Percentiles rank a stretch among this genome's conserved stretches.
Conservation (phyloP, 345 rosid genomes). For the Tarenaya hassleriana region DNA sequence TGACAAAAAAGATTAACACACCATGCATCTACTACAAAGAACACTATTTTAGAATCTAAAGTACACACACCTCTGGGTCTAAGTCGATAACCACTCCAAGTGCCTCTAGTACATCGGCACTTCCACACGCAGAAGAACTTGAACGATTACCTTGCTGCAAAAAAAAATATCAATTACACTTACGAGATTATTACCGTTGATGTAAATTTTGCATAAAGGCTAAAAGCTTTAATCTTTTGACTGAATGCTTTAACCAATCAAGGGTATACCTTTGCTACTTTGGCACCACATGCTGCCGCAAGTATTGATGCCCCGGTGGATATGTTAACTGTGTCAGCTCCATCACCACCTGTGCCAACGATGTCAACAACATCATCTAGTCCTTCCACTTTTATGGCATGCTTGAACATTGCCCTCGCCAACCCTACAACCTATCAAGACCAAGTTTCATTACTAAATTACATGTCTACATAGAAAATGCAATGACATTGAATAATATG, state of each 20-base stretch:
- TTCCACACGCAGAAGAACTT: constrained; percentile 97
- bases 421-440: constrained; percentile 64
- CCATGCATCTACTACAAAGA: background rate
- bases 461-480: background rate
- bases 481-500: background rate
- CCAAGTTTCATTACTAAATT: background rate
- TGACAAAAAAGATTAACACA: background rate
- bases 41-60: background rate
- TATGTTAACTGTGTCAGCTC: constrained; percentile 89
- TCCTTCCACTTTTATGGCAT: constrained; percentile 75
- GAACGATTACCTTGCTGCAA: constrained; percentile 93
- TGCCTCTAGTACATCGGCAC: constrained; percentile 90
- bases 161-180: background rate
- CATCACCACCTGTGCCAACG: constrained; percentile 96
- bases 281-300: constrained; percentile 94
- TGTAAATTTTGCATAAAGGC: background rate
- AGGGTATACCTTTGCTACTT: constrained; percentile 82
- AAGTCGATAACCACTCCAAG: constrained; percentile 70
- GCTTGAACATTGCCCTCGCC: constrained; percentile 79
- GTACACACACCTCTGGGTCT: constrained; percentile 60
- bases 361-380: constrained; percentile 68
- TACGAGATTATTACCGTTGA: background rate
- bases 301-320: constrained; percentile 92
- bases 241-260: background rate
- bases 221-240: background rate